Evolutionary conservation across 768 basidiomycete species (phyloP).

Genomic region (Mycena galopus): DNA sequence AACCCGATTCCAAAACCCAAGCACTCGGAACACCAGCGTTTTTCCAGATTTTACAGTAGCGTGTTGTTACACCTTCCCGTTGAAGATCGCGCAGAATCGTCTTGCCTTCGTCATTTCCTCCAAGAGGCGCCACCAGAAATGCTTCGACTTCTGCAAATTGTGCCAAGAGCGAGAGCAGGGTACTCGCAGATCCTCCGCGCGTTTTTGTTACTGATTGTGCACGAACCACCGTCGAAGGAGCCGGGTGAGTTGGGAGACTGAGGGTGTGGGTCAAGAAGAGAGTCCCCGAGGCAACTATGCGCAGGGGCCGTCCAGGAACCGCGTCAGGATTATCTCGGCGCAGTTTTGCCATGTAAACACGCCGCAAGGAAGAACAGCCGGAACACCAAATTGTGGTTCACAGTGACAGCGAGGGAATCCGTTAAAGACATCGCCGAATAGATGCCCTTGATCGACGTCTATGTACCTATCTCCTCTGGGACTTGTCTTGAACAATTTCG

Average conservation of each 20-base stretch:
- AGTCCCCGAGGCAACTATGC: constrained; percentile 84
- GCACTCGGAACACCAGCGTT: constrained; percentile 82
- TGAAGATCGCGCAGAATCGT: constrained; percentile 76
- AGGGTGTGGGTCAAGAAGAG: constrained; percentile 85
- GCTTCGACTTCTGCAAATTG: constrained; percentile 78
- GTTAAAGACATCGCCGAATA: too few species aligned
- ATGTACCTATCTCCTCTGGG: too few species aligned
- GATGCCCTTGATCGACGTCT: not conserved
- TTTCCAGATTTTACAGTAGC: constrained; percentile 81
- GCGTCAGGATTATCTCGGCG: constrained; percentile 57
- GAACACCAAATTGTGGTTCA: not conserved
- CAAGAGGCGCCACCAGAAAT: constrained; percentile 80
- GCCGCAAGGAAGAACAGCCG: not conserved
- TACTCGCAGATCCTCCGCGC: constrained; percentile 81
- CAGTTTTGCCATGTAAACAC: constrained; percentile 57
- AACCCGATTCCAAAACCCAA: constrained; percentile 82
- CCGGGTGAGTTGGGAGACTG: constrained; percentile 69
- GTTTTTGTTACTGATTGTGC: constrained; percentile 78
- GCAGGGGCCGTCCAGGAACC: constrained; percentile 59
- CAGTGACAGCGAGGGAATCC: too few species aligned
- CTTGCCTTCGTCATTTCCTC: constrained; percentile 77
- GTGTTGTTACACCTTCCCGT: constrained; percentile 74
- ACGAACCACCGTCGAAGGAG: constrained; percentile 68
- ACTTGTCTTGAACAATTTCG: not conserved
- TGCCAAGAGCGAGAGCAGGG: constrained; percentile 76